Evolutionary conservation across 257 asterid species (phyloP).

Genomic region (Verbena officinalis): DNA sequence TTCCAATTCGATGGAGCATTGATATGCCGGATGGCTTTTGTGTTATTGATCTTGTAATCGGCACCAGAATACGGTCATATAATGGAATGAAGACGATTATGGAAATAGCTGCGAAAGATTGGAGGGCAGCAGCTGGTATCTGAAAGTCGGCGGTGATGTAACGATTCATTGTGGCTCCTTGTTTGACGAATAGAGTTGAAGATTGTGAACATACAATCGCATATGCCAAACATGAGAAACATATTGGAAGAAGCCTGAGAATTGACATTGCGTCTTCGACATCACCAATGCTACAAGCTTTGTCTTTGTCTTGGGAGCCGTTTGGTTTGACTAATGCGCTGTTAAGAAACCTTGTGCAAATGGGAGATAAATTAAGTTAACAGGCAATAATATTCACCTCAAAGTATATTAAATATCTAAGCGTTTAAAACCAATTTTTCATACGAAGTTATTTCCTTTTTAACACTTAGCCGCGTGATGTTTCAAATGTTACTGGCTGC

Average conservation of each 20-base stretch:
- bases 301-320: neutral
- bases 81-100: constrained; percentile 34
- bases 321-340: constrained; percentile 32
- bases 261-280: constrained; percentile 12
- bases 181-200: constrained; percentile 39
- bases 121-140: constrained; percentile 42
- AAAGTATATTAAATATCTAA: too few relatives aligned
- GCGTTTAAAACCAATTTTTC: too few relatives aligned
- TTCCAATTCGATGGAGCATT: constrained; percentile 44
- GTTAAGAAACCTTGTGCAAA: constrained; percentile 37
- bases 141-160: constrained; percentile 5
- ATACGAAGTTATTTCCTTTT: too few relatives aligned
- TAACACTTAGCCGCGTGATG: too few relatives aligned
- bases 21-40: constrained; percentile 46
- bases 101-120: constrained; percentile 27
- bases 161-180: constrained; percentile 39
- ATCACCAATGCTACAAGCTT: neutral
- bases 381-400: neutral
- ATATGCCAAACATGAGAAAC: constrained; percentile 35
- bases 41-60: constrained; percentile 38
- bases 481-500: too few relatives aligned
- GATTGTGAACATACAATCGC: constrained; percentile 31
- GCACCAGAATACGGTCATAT: constrained; percentile 47
- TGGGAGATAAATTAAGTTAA: too few relatives aligned
- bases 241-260: constrained; percentile 36